These are phyloP conservation scores for Lecanicillium sp. DNA, from an alignment of 2,329 filamentous ascomycete genomes.

Conservation along the genomic window DNA sequence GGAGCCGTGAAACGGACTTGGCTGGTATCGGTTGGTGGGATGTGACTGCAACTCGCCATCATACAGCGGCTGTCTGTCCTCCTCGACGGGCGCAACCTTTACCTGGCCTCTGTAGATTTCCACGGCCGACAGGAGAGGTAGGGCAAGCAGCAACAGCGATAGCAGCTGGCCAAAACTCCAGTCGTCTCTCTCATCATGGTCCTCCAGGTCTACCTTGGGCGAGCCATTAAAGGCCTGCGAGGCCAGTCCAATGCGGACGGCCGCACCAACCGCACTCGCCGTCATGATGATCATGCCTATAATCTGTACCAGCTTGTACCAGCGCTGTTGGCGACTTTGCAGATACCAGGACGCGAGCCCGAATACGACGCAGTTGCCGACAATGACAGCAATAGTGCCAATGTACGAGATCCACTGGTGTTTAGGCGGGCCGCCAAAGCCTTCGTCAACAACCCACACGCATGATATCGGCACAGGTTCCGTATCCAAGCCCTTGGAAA, in stretches of 20 bases:
- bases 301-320: constrained; percentile 45
- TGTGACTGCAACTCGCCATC: constrained; percentile 31
- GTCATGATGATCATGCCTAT: constrained; percentile 46
- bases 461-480: constrained; percentile 52
- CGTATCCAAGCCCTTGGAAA: constrained; percentile 40
- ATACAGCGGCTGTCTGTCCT: constrained; percentile 27
- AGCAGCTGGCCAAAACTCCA: constrained; percentile 59
- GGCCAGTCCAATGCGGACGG: constrained; percentile 45
- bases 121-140: constrained; percentile 50
- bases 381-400: constrained; percentile 54
- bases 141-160: constrained; percentile 47
- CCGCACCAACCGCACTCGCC: constrained; percentile 50
- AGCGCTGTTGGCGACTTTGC: constrained; percentile 44
- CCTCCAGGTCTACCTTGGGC: constrained; percentile 40
- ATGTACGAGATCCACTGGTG: constrained; percentile 41
- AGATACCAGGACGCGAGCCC: constrained; percentile 55
- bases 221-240: constrained; percentile 52
- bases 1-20: constrained; percentile 35
- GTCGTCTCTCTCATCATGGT: constrained; percentile 39
- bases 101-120: constrained; percentile 49
- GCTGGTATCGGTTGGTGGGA: constrained; percentile 28
- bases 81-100: constrained; percentile 32
- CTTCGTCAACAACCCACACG: constrained; percentile 41
- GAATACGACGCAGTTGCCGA: constrained; percentile 50
- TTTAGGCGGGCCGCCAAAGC: constrained; percentile 19